Evolutionary conservation across 192 early-diverging fungal genomes (phyloP), one percentile per base, ranked within the genome.

Genomic region (Funneliformis geosporum): DNA sequence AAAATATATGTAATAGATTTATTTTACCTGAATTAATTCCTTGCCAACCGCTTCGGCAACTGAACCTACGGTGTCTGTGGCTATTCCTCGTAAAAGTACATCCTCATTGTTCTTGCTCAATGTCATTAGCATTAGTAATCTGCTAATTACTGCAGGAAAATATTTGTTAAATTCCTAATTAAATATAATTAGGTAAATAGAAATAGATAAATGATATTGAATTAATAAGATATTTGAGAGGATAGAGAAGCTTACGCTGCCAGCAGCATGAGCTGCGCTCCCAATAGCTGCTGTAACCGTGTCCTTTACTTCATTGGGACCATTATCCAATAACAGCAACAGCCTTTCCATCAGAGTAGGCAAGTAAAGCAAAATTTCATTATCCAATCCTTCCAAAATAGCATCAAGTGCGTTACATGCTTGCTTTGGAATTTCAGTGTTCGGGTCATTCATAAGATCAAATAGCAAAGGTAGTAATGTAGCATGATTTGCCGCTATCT

Each of bases 31-130:
- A 86, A 96, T 97, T 25, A 89, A 84, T 7, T 95, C 94, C 42
- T 89, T 90, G 62, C 96, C 96, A 33, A 95, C 93, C 18, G 95
- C 94, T 79, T 94, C 92, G 39, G 96, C 95, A 77, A 97, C 88
- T 25, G 95, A 90, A 64, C 93, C 94, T 67, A 93, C 87, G 28
- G 94, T 89, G 82, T 96, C 95, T 0, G 93, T 95, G 21, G 96
- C 94, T 43, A 95, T 90, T 67, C 94, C 93, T 73, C 95, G 94
- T 73, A 97, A 86, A 14, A 92, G 85, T 46, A 93, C 81, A 38
- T 93, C 93, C 46, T 97, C 95, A 38, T 90, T 86, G 65, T 81
- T 90, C 46, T 89, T 84, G 67, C 81, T 86, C 72, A 95, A 79
- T 11, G 89, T 85, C 93, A 96, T 97, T 42, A 93, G 83, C 59